Evolutionary conservation across 306 rosid genomes (phyloP), one percentile per base, ranked within the genome.

Genomic region (Quercus parvula): DNA sequence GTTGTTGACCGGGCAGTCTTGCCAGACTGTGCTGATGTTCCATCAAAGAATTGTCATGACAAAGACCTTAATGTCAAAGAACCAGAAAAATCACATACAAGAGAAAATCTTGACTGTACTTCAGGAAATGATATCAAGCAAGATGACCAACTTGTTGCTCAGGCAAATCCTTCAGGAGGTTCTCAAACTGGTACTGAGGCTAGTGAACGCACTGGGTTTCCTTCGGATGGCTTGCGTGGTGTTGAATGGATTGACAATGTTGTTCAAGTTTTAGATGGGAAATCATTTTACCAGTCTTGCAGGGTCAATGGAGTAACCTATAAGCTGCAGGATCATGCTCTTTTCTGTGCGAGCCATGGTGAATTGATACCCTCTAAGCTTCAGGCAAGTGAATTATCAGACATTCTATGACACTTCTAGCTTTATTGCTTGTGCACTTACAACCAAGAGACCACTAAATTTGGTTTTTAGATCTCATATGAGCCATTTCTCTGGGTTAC

Each of bases 171-270:
- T 74, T 87, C 74, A 74, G 87, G 77, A 83, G 81, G 78, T 79
- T 84, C 84, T 83, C 93, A 79, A 79, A 85, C 88, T 81, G 75
- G 80, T 76, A 61, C 72, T 61, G 86, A 76, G 81, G 73, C 77
- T 81, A 56, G 59, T 51, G 92, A 83, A 63, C 85, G 75, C 67
- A 30, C 87, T 41, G 82, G 79, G 41, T 69, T 76, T 84, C 59
- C 88, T 74, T 85, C 89, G 10, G 86, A 89, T 72, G 90, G 77
- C 52, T 84, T 86, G 76, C 88, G 58, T 78, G 82, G 62, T 62
- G 86, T 96, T 73, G 88, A 93, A 87, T 96, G 99, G 99, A 79
- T 89, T 56, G 99, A 96, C 33, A 84, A 83, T 78, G 81, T 68
- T 56, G 56, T 82, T 75, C 86, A 83, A 59, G 66, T 79, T 70